These are phyloP conservation scores for Arachnomyces sp. DNA, from an alignment of 2,329 filamentous ascomycete genomes.

Conservation along the genomic window DNA sequence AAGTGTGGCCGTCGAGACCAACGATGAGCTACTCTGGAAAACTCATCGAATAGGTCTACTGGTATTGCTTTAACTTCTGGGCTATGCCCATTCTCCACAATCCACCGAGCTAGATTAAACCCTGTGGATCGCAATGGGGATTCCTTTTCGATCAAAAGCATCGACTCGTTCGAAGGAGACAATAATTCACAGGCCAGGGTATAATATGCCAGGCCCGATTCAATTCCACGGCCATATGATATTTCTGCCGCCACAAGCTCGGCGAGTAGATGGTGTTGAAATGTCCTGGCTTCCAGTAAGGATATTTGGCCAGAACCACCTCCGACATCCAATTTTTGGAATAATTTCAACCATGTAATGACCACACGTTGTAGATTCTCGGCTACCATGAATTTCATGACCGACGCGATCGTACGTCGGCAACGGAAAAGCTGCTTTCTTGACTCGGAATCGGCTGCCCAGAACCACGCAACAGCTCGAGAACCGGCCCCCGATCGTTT, in stretches of 20 bases:
- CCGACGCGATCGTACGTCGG: constrained; percentile 14
- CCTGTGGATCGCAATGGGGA: constrained; percentile 19
- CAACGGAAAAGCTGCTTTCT: constrained; percentile 25
- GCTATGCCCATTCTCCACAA: constrained; percentile 18
- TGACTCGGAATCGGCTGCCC: constrained; percentile 27
- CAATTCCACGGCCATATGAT: constrained; percentile 25
- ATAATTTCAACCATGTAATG: constrained; percentile 28
- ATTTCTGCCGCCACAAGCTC: constrained; percentile 28
- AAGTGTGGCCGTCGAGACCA: constrained; percentile 17
- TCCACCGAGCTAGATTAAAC: constrained; percentile 19
- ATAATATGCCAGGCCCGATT: constrained; percentile 25
- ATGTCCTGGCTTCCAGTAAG: constrained; percentile 12
- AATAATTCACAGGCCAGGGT: constrained; percentile 19
- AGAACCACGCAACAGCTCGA: constrained; percentile 33
- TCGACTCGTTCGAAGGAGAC: constrained; percentile 9
- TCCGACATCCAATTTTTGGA: constrained; percentile 21
- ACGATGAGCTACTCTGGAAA: constrained; percentile 18
- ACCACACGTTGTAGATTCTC: constrained; percentile 28
- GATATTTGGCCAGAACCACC: constrained; percentile 18
- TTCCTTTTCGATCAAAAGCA: constrained; percentile 8
- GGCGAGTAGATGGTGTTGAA: constrained; percentile 22
- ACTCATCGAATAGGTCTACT: constrained; percentile 26
- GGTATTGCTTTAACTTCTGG: constrained; percentile 19
- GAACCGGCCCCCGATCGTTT: constrained; percentile 27
- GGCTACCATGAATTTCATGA: constrained; percentile 34